Conservation (phyloP, 192 early-diverging fungal species). For the Podila minutissima region DNA sequence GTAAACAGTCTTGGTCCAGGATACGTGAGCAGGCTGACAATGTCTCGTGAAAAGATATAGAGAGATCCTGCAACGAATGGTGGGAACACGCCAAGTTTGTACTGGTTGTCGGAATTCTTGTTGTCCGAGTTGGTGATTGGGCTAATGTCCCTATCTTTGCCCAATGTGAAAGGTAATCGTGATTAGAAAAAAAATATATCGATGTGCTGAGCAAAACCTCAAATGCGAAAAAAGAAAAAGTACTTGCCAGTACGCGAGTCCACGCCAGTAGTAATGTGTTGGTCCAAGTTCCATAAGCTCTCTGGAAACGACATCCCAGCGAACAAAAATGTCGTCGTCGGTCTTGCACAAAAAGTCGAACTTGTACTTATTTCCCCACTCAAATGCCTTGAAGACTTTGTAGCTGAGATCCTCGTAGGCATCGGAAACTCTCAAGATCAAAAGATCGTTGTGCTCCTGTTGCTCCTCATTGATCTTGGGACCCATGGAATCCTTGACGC, state of each 20-base stretch:
- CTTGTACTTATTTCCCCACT: slow-evolving; percentile 62
- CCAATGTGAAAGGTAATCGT: no score
- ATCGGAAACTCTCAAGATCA: slow-evolving; percentile 65
- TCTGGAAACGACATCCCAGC: slow-evolving; percentile 61
- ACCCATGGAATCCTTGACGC: slow-evolving; percentile 53
- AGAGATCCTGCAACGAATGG: slow-evolving; percentile 69
- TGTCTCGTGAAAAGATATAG: slow-evolving; percentile 67
- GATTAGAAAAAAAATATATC: background rate
- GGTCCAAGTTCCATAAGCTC: slow-evolving; percentile 58
- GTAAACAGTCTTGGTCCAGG: slow-evolving; percentile 64
- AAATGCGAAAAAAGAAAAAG: background rate
- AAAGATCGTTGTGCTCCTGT: slow-evolving; percentile 56
- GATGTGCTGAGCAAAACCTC: background rate
- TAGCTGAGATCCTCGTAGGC: slow-evolving; percentile 61
- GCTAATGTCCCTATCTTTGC: slow-evolving; percentile 61
- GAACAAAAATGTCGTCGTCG: slow-evolving; percentile 69
- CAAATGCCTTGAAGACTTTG: slow-evolving; percentile 65
- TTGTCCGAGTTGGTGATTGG: slow-evolving; percentile 62
- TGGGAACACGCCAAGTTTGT: slow-evolving; percentile 64
- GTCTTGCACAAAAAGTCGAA: slow-evolving; percentile 70
- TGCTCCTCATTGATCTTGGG: slow-evolving; percentile 57
- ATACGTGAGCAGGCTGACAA: slow-evolving; percentile 60
- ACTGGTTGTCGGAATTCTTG: slow-evolving; percentile 60
- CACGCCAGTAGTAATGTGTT: slow-evolving; percentile 64
- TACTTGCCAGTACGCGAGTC: slow-evolving; percentile 64